Base-by-base conservation (phyloP, 352 stramenopile species). In the Phytopythium kandeliae region DNA sequence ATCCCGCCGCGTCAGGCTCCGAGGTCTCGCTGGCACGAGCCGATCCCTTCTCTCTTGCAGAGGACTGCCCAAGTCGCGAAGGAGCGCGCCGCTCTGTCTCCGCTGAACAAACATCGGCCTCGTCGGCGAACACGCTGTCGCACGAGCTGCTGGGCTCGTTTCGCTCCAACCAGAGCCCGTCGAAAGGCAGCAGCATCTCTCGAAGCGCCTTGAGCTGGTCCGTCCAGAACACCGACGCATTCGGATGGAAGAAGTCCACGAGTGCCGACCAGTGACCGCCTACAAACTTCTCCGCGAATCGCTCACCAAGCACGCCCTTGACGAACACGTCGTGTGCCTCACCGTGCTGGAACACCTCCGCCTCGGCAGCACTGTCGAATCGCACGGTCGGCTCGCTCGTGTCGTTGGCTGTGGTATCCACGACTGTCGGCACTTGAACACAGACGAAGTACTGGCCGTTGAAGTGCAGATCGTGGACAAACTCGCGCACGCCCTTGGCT, bases 201-300 rank as follows among this genome's bases (percentile, higher is more conserved):
- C 90, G 67, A 26, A 91, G 92, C 4, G 52, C 60, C 0, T 60
- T 42, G 3, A 95, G 55, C 49, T 91, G 75, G n/a, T 86, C 62
- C 3, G 63, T 54, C 78, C 85, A 96, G 40, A 74, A 96, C 1
- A 36, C 37, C 9, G 67, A 73, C 33, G 86, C 69, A 42, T 87
- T 69, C 3, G 86, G 84, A 28, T 95, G 74, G 35, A 90, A 89
- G 36, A 95, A 96, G 31, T 96, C 86, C 5, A 93, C 69, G 52
- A 92, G 94, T 11, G 68, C 66, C 7, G 80, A 79, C 69, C 82
- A 90, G 2, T 69, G 65, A 0, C 69, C 76, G 26, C 69, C 71
- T 3, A 94, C 75, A 17, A 71, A 67, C 53, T 92, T 92, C 40
- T 92, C 60, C 0, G 81, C 85, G 10, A 76, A 74, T 1, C 55